These are phyloP conservation scores for Nectriaceae sp. DNA, from an alignment of 2,329 filamentous ascomycete genomes.

Conservation along the genomic window DNA sequence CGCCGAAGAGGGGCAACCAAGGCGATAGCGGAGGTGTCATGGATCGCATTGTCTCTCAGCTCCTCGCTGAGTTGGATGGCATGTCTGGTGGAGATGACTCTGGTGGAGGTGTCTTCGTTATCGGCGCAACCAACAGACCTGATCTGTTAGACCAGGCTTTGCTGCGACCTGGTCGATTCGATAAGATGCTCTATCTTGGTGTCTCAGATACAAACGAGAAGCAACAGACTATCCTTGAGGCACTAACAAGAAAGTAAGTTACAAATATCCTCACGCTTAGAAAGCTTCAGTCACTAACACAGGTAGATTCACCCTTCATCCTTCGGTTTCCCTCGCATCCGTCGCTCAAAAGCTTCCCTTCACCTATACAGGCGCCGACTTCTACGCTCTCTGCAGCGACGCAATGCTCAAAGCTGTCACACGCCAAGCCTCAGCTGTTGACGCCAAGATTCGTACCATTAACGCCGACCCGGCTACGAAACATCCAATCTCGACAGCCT, in stretches of 20 bases:
- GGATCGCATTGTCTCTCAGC: slow-evolving; percentile 94
- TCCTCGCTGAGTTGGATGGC: slow-evolving; percentile 92
- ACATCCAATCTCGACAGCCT: slow-evolving; percentile 73
- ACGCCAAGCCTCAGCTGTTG: slow-evolving; percentile 79
- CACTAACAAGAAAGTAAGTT: slow-evolving; percentile 89
- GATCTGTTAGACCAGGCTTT: slow-evolving; percentile 91
- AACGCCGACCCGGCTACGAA: slow-evolving; percentile 49
- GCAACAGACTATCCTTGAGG: slow-evolving; percentile 91
- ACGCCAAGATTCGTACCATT: slow-evolving; percentile 75
- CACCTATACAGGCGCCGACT: slow-evolving; percentile 95
- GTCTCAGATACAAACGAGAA: slow-evolving; percentile 97
- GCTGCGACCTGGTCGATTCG: slow-evolving; percentile 86
- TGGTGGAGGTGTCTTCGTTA: slow-evolving; percentile 90
- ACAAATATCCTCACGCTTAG: neutral
- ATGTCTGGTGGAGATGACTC: slow-evolving; percentile 92
- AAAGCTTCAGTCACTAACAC: slow-evolving; percentile 9
- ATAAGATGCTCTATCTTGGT: slow-evolving; percentile 97
- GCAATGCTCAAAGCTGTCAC: slow-evolving; percentile 99
- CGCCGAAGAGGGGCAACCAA: slow-evolving; percentile 94
- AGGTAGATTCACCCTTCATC: slow-evolving; percentile 80
- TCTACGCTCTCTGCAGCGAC: slow-evolving; percentile 96
- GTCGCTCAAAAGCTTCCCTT: slow-evolving; percentile 82
- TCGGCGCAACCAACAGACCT: slow-evolving; percentile 92
- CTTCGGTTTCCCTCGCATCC: slow-evolving; percentile 71
- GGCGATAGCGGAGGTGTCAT: slow-evolving; percentile 97